Evolutionary conservation across 805 yeast species (phyloP).

Genomic region (Scheffersomyces amazonensis): DNA sequence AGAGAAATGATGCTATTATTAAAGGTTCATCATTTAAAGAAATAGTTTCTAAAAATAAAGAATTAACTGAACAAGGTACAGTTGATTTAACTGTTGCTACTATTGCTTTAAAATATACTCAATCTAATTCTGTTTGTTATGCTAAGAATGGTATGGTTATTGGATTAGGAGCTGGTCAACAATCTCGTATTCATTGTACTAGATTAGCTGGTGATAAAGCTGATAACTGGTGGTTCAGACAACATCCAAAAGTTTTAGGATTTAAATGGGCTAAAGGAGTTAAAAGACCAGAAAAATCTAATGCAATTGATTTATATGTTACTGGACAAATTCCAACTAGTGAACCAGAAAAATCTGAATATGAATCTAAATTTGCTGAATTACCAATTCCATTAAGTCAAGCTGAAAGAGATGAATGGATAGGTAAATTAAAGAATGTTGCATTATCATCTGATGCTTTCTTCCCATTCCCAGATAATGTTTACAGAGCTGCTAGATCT

Average conservation of each 20-base stretch:
- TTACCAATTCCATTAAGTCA: constrained; percentile 81
- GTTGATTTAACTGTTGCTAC: constrained; percentile 97
- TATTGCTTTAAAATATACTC: constrained; percentile 95
- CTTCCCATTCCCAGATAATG: constrained; percentile 99
- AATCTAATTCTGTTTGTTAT: constrained; percentile 96
- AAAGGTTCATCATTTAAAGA: constrained; percentile 88
- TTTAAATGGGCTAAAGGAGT: constrained; percentile 98
- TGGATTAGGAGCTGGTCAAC: constrained; percentile 99
- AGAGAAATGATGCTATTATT: constrained; percentile 96
- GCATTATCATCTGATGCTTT: constrained; percentile 96
- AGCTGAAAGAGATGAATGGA: constrained; percentile 87
- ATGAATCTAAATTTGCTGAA: constrained; percentile 80
- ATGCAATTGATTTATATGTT: constrained; percentile 93
- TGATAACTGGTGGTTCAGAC: constrained; percentile 99
- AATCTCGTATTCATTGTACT: constrained; percentile 98
- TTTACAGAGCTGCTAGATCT: constrained; percentile 93
- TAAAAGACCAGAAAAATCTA: constrained; percentile 97
- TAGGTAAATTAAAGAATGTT: constrained; percentile 73
- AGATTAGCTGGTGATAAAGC: constrained; percentile 99
- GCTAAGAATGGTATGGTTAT: constrained; percentile 99
- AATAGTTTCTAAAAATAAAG: constrained; percentile 83
- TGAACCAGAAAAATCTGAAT: constrained; percentile 92
- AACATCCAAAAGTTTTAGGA: constrained; percentile 89
- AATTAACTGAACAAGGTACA: constrained; percentile 85
- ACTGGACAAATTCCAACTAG: constrained; percentile 85